Percentiles rank a stretch among this genome's conserved stretches.
Conservation (phyloP, 148 eudicot species). For the Selenicereus undatus region DNA sequence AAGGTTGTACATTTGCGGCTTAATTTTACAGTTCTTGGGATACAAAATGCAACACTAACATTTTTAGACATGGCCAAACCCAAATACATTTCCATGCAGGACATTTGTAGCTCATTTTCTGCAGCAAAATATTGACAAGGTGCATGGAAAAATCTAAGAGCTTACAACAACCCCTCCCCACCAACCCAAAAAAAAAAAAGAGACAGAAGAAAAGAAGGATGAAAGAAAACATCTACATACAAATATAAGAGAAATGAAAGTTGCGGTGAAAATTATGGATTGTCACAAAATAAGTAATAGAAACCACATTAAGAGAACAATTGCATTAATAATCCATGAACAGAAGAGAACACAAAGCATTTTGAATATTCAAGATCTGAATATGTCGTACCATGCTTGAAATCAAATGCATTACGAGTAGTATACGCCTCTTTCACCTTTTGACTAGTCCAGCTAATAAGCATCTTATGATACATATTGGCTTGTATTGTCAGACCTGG, state of each 20-base stretch:
- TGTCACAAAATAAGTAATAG: background rate
- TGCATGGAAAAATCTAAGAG: no score
- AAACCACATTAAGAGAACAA: background rate
- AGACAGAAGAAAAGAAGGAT: no score
- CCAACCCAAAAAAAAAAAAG: no score
- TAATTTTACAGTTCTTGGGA: no score
- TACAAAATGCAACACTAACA: no score
- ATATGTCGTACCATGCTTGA: slow-evolving; percentile 66
- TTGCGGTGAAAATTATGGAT: background rate
- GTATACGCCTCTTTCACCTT: slow-evolving; percentile 79
- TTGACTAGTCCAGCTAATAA: slow-evolving; percentile 96
- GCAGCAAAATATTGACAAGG: no score
- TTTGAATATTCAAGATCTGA: background rate
- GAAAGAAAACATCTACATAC: no score
- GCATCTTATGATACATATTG: slow-evolving; percentile 85
- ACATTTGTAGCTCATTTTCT: no score
- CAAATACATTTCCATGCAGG: no score
- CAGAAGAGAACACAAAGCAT: background rate
- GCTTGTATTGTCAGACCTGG: slow-evolving; percentile 96
- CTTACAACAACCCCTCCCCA: no score
- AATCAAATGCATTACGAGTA: slow-evolving; percentile 78
- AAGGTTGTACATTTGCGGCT: no score
- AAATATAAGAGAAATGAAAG: background rate
- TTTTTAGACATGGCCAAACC: no score
- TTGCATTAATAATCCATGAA: background rate